Percentiles rank a stretch among this genome's conserved stretches.
These are phyloP conservation scores for Lenzites betulinus DNA, from an alignment of 768 basidiomycete species.

Conservation along the genomic window DNA sequence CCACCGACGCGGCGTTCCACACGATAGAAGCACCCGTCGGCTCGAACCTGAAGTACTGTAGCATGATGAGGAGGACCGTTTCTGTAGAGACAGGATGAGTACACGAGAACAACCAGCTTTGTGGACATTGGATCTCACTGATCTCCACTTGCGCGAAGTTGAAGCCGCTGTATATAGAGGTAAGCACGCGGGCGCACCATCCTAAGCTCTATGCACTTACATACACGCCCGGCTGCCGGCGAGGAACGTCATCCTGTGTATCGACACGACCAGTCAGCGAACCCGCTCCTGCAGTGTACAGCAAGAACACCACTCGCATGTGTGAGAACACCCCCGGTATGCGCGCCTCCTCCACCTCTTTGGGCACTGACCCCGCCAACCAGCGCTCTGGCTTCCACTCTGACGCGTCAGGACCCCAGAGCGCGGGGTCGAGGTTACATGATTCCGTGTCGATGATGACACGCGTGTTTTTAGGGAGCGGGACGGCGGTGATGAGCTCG, in stretches of 20 bases:
- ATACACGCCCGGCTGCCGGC: slow-evolving; percentile 14
- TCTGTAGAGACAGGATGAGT: no score
- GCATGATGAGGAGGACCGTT: slow-evolving; percentile 15
- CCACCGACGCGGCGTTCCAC: slow-evolving; percentile 23
- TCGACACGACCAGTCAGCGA: not conserved
- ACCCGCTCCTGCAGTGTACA: no score
- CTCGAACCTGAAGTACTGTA: slow-evolving; percentile 24
- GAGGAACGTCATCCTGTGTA: slow-evolving; percentile 19
- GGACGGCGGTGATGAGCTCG: slow-evolving; percentile 40
- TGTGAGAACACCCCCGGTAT: slow-evolving; percentile 25
- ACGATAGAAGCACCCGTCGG: slow-evolving; percentile 15
- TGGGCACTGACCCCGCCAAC: slow-evolving; percentile 22
- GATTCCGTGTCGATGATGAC: slow-evolving; percentile 8
- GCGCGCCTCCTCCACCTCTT: slow-evolving; percentile 16
- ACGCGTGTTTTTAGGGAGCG: slow-evolving; percentile 37
- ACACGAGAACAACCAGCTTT: no score
- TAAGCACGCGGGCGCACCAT: not conserved
- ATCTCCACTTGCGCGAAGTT: no score
- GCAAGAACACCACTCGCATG: slow-evolving; percentile 9
- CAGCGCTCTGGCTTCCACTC: slow-evolving; percentile 28
- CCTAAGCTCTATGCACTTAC: not conserved
- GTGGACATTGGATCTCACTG: no score
- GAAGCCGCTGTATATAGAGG: not conserved
- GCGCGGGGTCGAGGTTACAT: slow-evolving; percentile 14
- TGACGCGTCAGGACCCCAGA: slow-evolving; percentile 24